Conservation (phyloP, 441 rosid species). For the Arabidopsis hybrid region DNA sequence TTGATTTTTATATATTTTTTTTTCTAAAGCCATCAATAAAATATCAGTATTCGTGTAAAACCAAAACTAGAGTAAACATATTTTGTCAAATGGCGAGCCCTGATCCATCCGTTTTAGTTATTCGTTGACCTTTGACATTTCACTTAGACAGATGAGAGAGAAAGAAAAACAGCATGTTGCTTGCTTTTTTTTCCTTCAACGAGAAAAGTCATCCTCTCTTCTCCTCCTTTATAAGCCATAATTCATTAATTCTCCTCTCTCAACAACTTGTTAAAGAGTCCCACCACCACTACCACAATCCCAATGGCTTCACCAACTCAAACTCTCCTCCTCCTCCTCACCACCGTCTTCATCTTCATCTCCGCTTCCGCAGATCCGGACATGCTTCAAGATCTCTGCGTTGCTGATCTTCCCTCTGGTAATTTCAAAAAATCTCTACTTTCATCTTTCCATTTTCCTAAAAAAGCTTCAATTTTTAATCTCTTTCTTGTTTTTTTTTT, state of each 20-base stretch:
- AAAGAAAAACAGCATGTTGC: slow-evolving; percentile 9
- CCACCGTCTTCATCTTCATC: slow-evolving; percentile 31
- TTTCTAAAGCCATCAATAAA: background rate
- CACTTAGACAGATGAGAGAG: background rate
- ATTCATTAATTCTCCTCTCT: background rate
- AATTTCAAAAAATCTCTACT: background rate
- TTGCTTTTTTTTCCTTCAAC: slow-evolving; percentile 10
- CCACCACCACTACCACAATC: background rate
- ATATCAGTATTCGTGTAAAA: slow-evolving; percentile 18
- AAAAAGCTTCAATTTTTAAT: background rate
- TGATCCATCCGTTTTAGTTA: slow-evolving; percentile 9
- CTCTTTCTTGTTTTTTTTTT: no score
- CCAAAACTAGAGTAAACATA: background rate
- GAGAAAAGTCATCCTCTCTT: slow-evolving; percentile 30
- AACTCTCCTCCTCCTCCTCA: slow-evolving; percentile 34
- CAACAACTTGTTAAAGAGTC: slow-evolving; percentile 33
- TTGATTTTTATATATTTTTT: background rate
- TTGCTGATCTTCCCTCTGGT: slow-evolving; percentile 65
- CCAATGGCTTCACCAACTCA: slow-evolving; percentile 37
- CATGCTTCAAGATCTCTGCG: slow-evolving; percentile 75
- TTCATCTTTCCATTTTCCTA: background rate
- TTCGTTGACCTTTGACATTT: slow-evolving; percentile 37
- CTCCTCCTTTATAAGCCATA: slow-evolving; percentile 29
- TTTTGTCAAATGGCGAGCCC: background rate
- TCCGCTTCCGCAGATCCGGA: slow-evolving; percentile 61